Evolutionary conservation across 2,329 filamentous ascomycete genomes (phyloP).

Genomic region (Botrytis sinoallii): DNA sequence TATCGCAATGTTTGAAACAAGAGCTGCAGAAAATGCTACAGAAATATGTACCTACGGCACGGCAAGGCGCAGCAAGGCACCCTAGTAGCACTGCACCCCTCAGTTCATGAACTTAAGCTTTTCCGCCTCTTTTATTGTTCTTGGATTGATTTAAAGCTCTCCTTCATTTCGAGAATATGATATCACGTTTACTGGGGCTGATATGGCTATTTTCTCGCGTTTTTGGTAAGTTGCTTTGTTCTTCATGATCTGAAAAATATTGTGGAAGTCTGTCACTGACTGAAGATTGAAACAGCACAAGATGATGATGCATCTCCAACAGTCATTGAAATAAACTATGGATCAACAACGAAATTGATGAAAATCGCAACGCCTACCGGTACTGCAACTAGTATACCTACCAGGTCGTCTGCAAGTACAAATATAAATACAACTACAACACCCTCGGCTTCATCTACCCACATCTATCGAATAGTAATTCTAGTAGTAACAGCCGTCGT

Average conservation of each 20-base stretch:
- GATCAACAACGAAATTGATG: neutral
- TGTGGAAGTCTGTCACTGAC: neutral
- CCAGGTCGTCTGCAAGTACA: neutral
- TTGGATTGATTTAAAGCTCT: neutral
- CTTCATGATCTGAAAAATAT: neutral
- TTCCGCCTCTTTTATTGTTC: neutral
- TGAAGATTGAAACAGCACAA: neutral
- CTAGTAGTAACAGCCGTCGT: neutral
- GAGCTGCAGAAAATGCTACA: neutral
- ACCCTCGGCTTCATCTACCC: neutral
- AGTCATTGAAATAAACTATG: neutral
- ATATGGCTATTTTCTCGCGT: neutral
- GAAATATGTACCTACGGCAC: neutral
- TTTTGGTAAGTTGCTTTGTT: neutral
- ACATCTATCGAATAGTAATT: neutral
- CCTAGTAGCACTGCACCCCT: neutral
- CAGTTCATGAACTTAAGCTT: neutral
- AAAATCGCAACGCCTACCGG: neutral
- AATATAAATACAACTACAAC: neutral
- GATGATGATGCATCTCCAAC: neutral
- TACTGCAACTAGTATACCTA: neutral
- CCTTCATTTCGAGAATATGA: neutral
- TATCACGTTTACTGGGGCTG: neutral
- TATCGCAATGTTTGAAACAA: too few relatives aligned
- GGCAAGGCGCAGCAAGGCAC: neutral